phyloP scores from a whole-genome alignment of 2,329 filamentous ascomycete genomes.

The Orbilia quercus region DNA sequence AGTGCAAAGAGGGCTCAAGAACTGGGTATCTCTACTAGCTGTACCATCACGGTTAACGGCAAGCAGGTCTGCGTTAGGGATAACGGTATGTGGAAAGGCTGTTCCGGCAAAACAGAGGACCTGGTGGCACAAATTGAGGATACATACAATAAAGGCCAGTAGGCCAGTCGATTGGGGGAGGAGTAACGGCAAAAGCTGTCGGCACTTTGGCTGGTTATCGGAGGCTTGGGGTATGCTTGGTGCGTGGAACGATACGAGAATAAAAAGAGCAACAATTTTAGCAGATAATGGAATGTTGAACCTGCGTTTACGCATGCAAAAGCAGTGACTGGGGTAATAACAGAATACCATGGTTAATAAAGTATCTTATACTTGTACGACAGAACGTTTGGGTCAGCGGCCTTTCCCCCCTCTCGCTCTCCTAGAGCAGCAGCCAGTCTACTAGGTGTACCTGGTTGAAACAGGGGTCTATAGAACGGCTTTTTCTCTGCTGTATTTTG shows the following conservation, averaged over 20 bases:
- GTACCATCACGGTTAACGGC: conserved; percentile 81
- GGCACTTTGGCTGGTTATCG: not conserved
- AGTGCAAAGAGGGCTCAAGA: conserved; percentile 70
- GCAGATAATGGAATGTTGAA: conserved; percentile 45
- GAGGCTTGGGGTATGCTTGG: not conserved
- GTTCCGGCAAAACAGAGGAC: conserved; percentile 36
- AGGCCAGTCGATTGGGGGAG: conserved; percentile 1
- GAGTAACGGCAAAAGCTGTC: not conserved
- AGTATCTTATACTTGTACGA: not conserved
- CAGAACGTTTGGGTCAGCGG: conserved; percentile 5
- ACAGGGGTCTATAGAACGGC: conserved; percentile 9
- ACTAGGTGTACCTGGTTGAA: conserved; percentile 16
- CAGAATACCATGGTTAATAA: conserved; percentile 22
- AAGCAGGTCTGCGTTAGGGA: conserved; percentile 87
- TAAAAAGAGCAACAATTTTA: conserved; percentile 13
- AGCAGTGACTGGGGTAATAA: not conserved
- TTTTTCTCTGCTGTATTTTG: too few relatives aligned
- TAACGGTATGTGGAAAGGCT: conserved; percentile 74
- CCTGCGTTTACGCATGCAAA: conserved; percentile 50
- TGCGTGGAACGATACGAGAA: not conserved
- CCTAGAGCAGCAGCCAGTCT: conserved; percentile 4
- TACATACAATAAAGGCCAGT: conserved; percentile 39
- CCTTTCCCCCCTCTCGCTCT: conserved; percentile 3
- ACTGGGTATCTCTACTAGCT: conserved; percentile 76
- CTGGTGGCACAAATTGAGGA: conserved; percentile 32